phyloP scores from a whole-genome alignment of 2,329 filamentous ascomycete genomes.

The Calonectria honghensis region DNA sequence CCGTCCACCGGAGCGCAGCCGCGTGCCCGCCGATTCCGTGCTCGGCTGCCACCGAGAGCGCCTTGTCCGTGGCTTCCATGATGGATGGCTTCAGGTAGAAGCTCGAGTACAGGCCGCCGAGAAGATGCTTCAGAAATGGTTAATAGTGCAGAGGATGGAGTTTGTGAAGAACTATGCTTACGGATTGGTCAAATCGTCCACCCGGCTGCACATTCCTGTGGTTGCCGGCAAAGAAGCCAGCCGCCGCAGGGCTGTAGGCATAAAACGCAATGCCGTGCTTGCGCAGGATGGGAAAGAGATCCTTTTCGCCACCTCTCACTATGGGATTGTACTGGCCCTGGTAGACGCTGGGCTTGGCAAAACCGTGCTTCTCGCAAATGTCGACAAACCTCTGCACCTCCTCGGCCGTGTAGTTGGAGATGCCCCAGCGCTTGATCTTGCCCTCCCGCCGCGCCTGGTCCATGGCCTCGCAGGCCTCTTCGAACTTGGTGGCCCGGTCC shows the following conservation, averaged over 20 bases:
- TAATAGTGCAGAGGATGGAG: not conserved
- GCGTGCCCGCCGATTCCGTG: slow-evolving; percentile 62
- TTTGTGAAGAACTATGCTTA: slow-evolving; percentile 33
- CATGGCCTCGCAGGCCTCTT: slow-evolving; percentile 64
- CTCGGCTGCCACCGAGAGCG: slow-evolving; percentile 53
- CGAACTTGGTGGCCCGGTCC: slow-evolving; percentile 65
- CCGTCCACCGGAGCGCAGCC: slow-evolving; percentile 65
- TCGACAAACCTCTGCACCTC: slow-evolving; percentile 66
- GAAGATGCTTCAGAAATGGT: not conserved
- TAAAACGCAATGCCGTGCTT: slow-evolving; percentile 65
- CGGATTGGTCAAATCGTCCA: slow-evolving; percentile 53
- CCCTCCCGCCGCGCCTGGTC: slow-evolving; percentile 64
- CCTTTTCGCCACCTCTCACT: slow-evolving; percentile 63
- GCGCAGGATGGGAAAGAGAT: slow-evolving; percentile 65
- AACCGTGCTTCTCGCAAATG: slow-evolving; percentile 65
- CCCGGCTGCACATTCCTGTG: slow-evolving; percentile 46
- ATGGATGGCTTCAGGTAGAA: slow-evolving; percentile 57
- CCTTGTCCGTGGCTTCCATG: slow-evolving; percentile 53
- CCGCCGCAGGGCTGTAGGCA: slow-evolving; percentile 60
- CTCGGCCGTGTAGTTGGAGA: slow-evolving; percentile 66
- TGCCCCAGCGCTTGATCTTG: slow-evolving; percentile 66
- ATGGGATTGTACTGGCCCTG: slow-evolving; percentile 70
- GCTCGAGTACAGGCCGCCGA: slow-evolving; percentile 52
- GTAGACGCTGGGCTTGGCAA: slow-evolving; percentile 66
- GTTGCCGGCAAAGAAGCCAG: slow-evolving; percentile 53